These are phyloP conservation scores for Fraxinus sp. DNA, from an alignment of 305 asterid genomes.

Conservation along the genomic window DNA sequence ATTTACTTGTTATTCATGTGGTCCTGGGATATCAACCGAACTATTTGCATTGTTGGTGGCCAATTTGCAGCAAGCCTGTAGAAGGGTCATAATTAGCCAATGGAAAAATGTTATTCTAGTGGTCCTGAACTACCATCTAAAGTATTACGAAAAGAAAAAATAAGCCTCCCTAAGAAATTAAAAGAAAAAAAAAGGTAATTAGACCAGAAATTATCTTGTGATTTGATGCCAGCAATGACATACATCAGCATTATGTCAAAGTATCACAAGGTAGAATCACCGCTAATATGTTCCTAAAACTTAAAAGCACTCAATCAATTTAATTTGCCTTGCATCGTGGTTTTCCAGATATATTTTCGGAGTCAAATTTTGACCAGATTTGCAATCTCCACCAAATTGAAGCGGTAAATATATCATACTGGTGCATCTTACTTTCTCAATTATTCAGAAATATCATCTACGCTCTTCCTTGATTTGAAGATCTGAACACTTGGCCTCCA, in stretches of 20 bases:
- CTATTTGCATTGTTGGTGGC: constrained; percentile 95
- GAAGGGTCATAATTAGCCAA: constrained; percentile 6
- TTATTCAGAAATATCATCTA: background rate
- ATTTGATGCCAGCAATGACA: background rate
- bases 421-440: background rate
- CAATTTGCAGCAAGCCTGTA: constrained; percentile 95
- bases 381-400: background rate
- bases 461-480: background rate
- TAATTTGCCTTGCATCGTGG: background rate
- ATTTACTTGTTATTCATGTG: constrained; percentile 97
- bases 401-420: background rate
- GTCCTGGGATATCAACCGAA: constrained; percentile 96
- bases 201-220: background rate
- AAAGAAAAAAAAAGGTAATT: background rate
- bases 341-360: background rate
- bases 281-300: background rate
- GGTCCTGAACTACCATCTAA: background rate
- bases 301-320: background rate
- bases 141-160: background rate
- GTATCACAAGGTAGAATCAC: background rate
- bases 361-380: background rate
- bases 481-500: background rate
- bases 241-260: background rate
- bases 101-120: background rate
- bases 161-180: background rate